Conservation (phyloP, 768 basidiomycete genomes). For the Suillus bovinus region DNA sequence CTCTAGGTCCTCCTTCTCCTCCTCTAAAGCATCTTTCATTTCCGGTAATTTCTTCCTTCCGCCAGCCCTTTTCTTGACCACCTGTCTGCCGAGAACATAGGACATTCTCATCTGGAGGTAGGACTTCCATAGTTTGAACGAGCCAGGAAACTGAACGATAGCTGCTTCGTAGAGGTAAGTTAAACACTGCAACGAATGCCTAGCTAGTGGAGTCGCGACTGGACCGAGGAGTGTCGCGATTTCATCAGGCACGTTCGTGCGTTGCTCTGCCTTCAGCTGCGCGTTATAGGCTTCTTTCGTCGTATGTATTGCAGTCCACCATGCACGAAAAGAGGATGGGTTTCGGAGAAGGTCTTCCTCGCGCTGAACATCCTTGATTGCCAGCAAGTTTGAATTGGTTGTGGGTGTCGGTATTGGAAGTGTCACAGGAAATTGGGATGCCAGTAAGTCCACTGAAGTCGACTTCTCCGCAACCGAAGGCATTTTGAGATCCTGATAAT, state of each 20-base stretch:
- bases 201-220: conserved; percentile 68
- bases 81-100: conserved; percentile 80
- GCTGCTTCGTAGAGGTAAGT: conserved; percentile 95
- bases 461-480: conserved; percentile 54
- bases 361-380: conserved; percentile 73
- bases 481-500: conserved; percentile 38
- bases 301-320: conserved; percentile 85
- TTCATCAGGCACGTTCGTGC: conserved; percentile 48
- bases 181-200: conserved; percentile 78
- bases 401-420: conserved; percentile 80
- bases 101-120: conserved; percentile 83
- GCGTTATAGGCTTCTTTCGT: conserved; percentile 65
- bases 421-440: conserved; percentile 77
- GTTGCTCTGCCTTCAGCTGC: conserved; percentile 55
- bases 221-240: conserved; percentile 69
- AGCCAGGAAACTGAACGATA: conserved; percentile 80
- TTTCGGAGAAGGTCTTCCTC: conserved; percentile 95
- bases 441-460: conserved; percentile 51
- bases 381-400: conserved; percentile 75
- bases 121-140: conserved; percentile 95
- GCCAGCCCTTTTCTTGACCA: conserved; percentile 74
- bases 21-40: conserved; percentile 87
- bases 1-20: conserved; percentile 76
- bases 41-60: conserved; percentile 91
- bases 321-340: conserved; percentile 86